A percentile compares a stretch with the other conserved stretches of the same genome.
Conservation (phyloP, 495 filamentous ascomycete genomes). For the Podospora pseudopauciseta region DNA sequence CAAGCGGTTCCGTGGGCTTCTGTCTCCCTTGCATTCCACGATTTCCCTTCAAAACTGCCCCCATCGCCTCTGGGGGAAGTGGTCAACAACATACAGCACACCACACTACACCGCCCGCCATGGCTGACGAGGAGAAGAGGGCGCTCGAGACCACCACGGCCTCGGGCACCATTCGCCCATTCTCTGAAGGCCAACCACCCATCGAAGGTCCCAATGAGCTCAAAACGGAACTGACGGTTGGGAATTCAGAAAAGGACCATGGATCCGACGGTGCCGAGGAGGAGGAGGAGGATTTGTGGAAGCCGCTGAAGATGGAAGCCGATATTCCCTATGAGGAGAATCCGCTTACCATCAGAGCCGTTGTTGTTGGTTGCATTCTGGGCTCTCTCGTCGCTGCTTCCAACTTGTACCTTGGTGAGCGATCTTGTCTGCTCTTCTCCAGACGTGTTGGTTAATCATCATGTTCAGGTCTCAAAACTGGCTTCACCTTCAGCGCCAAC, state of each 20-base stretch:
- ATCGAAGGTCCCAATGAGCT: slow-evolving; percentile 20
- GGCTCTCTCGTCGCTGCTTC: slow-evolving; percentile 61
- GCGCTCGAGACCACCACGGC: slow-evolving; percentile 15
- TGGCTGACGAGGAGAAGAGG: slow-evolving; percentile 29
- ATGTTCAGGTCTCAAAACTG: slow-evolving; percentile 56
- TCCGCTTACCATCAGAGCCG: slow-evolving; percentile 56
- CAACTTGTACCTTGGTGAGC: slow-evolving; percentile 60
- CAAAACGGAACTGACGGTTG: slow-evolving; percentile 22
- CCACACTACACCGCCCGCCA: slow-evolving; percentile 8
- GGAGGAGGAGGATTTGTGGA: slow-evolving; percentile 41
- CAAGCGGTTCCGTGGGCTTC: neutral
- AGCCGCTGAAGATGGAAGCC: slow-evolving; percentile 46
- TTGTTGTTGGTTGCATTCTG: slow-evolving; percentile 54
- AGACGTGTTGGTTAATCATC: slow-evolving; percentile 24
- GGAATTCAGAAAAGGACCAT: slow-evolving; percentile 18
- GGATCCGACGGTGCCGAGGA: slow-evolving; percentile 20
- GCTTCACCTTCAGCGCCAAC: slow-evolving; percentile 59
- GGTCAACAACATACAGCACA: neutral
- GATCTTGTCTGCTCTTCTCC: neutral
- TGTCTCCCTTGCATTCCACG: neutral
- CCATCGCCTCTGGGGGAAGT: too few species aligned
- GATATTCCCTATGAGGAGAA: slow-evolving; percentile 41
- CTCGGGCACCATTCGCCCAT: slow-evolving; percentile 24
- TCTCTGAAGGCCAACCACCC: slow-evolving; percentile 30
- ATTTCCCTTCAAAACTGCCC: neutral